Percentiles rank a stretch among this genome's conserved stretches.
These are phyloP conservation scores for Clarireedia paspali DNA, from an alignment of 2,329 filamentous ascomycete species.

Conservation along the genomic window DNA sequence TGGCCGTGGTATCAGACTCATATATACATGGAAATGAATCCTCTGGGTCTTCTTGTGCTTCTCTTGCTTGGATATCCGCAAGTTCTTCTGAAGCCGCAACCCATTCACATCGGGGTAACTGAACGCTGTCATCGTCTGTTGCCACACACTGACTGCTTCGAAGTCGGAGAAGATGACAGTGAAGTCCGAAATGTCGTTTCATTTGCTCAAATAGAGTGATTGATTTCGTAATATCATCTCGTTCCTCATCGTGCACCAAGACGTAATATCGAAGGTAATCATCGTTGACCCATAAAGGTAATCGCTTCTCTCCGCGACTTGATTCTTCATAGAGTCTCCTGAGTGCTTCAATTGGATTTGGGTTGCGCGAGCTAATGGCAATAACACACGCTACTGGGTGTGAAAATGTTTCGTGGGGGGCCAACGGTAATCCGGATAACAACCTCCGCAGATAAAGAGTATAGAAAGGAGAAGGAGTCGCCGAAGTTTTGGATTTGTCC, in stretches of 20 bases:
- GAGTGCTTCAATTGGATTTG: constrained; percentile 77
- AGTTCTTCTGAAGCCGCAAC: constrained; percentile 81
- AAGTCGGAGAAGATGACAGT: constrained; percentile 85
- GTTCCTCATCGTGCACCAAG: constrained; percentile 91
- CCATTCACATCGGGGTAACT: constrained; percentile 79
- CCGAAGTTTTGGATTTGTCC: constrained; percentile 22
- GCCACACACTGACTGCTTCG: constrained; percentile 78
- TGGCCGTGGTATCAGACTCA: constrained; percentile 82
- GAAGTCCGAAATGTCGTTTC: constrained; percentile 95
- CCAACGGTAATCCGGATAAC: constrained; percentile 69
- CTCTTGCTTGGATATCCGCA: constrained; percentile 60
- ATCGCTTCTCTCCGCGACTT: constrained; percentile 62
- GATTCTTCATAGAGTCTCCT: constrained; percentile 77
- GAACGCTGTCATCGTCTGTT: constrained; percentile 84
- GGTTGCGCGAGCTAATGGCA: constrained; percentile 84
- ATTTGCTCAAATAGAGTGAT: constrained; percentile 93
- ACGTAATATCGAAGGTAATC: constrained; percentile 96
- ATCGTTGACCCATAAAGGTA: constrained; percentile 81
- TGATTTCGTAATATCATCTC: constrained; percentile 84
- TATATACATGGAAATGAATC: constrained; percentile 74
- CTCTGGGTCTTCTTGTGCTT: constrained; percentile 62
- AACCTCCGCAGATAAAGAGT: constrained; percentile 76
- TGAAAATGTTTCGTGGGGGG: constrained; percentile 84
- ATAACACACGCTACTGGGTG: constrained; percentile 94
- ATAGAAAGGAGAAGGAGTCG: constrained; percentile 68